Evolutionary conservation across 306 rosid species (phyloP).

Genomic region (Corylus americana): DNA sequence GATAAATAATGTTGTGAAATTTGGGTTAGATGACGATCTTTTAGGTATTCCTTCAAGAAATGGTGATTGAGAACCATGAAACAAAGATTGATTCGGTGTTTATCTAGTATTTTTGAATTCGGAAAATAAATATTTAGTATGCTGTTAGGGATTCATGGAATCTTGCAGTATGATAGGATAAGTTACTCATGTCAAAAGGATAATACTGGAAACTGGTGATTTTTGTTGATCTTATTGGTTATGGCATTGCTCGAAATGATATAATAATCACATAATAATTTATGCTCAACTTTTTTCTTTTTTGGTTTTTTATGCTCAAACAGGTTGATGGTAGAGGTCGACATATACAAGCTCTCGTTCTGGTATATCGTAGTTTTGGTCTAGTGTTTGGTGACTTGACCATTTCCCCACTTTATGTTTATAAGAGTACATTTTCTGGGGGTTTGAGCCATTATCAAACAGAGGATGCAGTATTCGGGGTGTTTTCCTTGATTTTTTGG

Average conservation of each 20-base stretch:
- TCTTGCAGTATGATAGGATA: not conserved
- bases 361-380: constrained; percentile 76
- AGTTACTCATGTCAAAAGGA: not conserved
- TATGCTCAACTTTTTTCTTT: not conserved
- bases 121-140: not conserved
- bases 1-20: not conserved
- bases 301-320: constrained; percentile 20
- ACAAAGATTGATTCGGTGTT: not conserved
- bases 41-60: not conserved
- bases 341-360: constrained; percentile 34
- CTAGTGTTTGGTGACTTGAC: constrained; percentile 66
- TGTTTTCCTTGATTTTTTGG: constrained; percentile 79
- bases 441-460: constrained; percentile 47
- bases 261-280: not conserved
- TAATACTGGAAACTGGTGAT: not conserved
- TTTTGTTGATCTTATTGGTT: not conserved
- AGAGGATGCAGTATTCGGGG: constrained; percentile 75
- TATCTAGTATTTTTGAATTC: not conserved
- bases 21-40: constrained; percentile 1
- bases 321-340: constrained; percentile 57
- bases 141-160: not conserved
- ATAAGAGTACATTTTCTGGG: constrained; percentile 62
- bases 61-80: not conserved
- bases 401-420: constrained; percentile 80
- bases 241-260: not conserved